Base-by-base conservation (phyloP, 441 rosid species). In the Jatropha podagrica region DNA sequence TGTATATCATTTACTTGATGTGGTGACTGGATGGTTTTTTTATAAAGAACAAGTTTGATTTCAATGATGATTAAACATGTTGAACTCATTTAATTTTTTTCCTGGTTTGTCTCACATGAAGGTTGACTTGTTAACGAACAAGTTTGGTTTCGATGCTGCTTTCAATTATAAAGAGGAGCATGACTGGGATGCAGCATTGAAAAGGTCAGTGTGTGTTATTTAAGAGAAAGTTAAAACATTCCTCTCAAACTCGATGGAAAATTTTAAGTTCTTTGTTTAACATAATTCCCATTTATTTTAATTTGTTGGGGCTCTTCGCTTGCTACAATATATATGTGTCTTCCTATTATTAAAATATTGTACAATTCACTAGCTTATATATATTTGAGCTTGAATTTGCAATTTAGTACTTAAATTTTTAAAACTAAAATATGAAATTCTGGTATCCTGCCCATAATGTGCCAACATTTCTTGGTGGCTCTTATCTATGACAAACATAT, bases 121-220 rank as follows among this genome's bases (percentile, higher is more conserved):
- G 65, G 42, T 61, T 61, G 65, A 61, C 1, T 40, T 61, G 5
- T 14, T 61, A 9, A 61, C 27, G 42, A 32, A 61, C 65, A 61
- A 61, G 65, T 61, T 61, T 61, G 65, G 65, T 7, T 61, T 61
- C 27, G 65, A 61, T 61, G 65, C 40, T 27, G 65, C 65, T 61
- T 61, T 61, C 65, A 61, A 61, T 32, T 61, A 61, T 61, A 61
- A 61, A 61, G 42, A 61, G n/a, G 65, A 61, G 41, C 42, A 61
- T 32, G 65, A 61, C 65, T 61, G 42, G 42, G 14, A 61, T 61
- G 65, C 42, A 13, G 17, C 65, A 14, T 61, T 61, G n/a, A 61
- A 61, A 61, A 61, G 42, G 65, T 61, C 42, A 61, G 65, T 60
- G 0, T 60, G 40, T 60, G 40, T 60, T 8, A 23, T 26, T 10